Base-by-base conservation (phyloP, 768 basidiomycete species). In the Polyporus arcularius region DNA sequence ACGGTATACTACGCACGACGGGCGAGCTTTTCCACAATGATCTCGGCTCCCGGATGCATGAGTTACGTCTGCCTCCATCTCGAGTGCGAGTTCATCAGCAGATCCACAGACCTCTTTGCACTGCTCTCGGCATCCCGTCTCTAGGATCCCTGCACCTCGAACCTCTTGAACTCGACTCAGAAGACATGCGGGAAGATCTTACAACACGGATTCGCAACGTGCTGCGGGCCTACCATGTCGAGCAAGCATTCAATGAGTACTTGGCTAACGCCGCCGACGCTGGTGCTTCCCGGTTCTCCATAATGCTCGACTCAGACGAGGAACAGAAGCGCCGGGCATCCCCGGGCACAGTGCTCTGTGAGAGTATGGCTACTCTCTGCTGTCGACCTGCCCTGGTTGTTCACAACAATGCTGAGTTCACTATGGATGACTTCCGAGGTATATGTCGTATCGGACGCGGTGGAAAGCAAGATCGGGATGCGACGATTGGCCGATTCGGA, bases 241-340 rank as follows among this genome's bases (percentile, higher is more conserved):
- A 73, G 7, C 80, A 83, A 54, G 74, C 82, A 10, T 67, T 79
- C 39, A 76, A 74, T 2, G 83, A 85, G 58, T 83, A 83, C 62
- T 58, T 85, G 6, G 84, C 84, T 0, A 85, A 85, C 58, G 83
- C 83, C 1, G 72, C 72, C 5, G 84, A 85, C 64, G 83, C 83
- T 0, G 68, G 68, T 10, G 83, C 83, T 0, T 76, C 72, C 3
- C 64, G 69, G n/a, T 81, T 84, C 60, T 65, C 70, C 2, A 64
- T 83, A 18, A 59, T 80, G 1, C 54, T 82, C 6, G 79, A 26
- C 21, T 26, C 21, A 26, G 21, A 83, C 57, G 68, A 76, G n/a
- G 41, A 50, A 6, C 43, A 42, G 4, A 50, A 53, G 35, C 43
- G 46, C 7, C 39, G 58, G 6, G 14, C 63, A 2, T 57, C 26